phyloP scores from a whole-genome alignment of 768 basidiomycete species.

The Phaeotremella fagi region DNA sequence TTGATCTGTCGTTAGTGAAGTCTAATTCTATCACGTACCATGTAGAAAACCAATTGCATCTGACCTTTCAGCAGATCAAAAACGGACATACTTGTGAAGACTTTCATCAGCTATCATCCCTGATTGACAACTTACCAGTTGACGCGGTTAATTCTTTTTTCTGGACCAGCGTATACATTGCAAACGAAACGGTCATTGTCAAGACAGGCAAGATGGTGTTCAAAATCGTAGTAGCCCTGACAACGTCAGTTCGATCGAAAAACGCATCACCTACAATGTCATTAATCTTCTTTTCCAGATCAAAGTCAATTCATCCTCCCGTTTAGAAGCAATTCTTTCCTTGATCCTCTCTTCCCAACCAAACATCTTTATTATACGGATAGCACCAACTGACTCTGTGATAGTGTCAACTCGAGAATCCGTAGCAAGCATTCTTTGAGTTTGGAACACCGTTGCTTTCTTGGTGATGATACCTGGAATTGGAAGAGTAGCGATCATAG shows the following conservation, averaged over 20 bases:
- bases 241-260: neutral
- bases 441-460: conserved; percentile 54
- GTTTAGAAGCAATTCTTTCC: conserved; percentile 55
- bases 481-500: conserved; percentile 57
- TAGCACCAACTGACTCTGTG: conserved; percentile 51
- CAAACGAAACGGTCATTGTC: conserved; percentile 64
- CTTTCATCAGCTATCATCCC: conserved; percentile 25
- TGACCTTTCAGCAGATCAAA: conserved; percentile 62
- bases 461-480: conserved; percentile 59
- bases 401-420: conserved; percentile 62
- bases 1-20: conserved; percentile 11
- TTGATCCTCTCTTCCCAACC: conserved; percentile 56
- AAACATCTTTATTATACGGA: conserved; percentile 69
- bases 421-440: conserved; percentile 55
- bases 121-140: conserved; percentile 21
- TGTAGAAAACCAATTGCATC: conserved; percentile 39
- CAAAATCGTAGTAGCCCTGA: conserved; percentile 21
- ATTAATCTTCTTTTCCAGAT: conserved; percentile 57
- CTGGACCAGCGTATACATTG: conserved; percentile 55
- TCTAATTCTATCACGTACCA: conserved; percentile 5
- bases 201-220: conserved; percentile 61
- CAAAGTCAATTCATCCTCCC: conserved; percentile 60
- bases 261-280: conserved; percentile 52
- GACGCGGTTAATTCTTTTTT: conserved; percentile 49
- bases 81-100: conserved; percentile 58